phyloP scores from a whole-genome alignment of 352 stramenopile genomes.

The Pythium monospermum region DNA sequence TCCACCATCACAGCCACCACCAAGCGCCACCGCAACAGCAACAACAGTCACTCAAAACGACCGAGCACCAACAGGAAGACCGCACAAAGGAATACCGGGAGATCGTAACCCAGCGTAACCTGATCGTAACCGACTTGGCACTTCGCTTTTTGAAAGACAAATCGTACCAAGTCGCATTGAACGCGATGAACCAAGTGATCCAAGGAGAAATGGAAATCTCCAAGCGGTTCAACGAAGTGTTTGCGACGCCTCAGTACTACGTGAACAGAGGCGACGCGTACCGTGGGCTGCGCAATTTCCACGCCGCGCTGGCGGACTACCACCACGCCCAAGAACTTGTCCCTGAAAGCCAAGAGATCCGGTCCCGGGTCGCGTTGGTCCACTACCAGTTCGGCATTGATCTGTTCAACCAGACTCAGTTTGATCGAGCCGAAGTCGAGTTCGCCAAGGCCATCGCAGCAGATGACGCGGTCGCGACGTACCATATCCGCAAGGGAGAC shows the following conservation, averaged over 20 bases:
- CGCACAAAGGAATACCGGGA: conserved; percentile 49
- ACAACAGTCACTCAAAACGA: conserved; percentile 5
- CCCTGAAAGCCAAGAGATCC: conserved; percentile 41
- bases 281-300: conserved; percentile 61
- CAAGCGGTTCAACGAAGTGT: conserved; percentile 38
- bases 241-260: conserved; percentile 49
- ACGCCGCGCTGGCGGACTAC: conserved; percentile 75
- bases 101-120: conserved; percentile 60
- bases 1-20: too few species aligned
- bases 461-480: conserved; percentile 45
- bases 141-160: conserved; percentile 45
- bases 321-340: conserved; percentile 61
- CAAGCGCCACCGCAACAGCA: conserved; percentile 4
- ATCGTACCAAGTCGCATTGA: conserved; percentile 68
- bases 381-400: conserved; percentile 82
- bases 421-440: conserved; percentile 74
- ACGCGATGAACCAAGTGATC: conserved; percentile 79
- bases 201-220: conserved; percentile 43
- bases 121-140: conserved; percentile 76
- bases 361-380: conserved; percentile 61
- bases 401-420: conserved; percentile 68
- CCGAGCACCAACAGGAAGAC: conserved; percentile 20
- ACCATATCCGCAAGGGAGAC: conserved; percentile 68
- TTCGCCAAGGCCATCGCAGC: conserved; percentile 53
- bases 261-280: conserved; percentile 73